These are phyloP conservation scores for Angomonas ambiguus DNA, from an alignment of 208 protist species.

Conservation along the genomic window DNA sequence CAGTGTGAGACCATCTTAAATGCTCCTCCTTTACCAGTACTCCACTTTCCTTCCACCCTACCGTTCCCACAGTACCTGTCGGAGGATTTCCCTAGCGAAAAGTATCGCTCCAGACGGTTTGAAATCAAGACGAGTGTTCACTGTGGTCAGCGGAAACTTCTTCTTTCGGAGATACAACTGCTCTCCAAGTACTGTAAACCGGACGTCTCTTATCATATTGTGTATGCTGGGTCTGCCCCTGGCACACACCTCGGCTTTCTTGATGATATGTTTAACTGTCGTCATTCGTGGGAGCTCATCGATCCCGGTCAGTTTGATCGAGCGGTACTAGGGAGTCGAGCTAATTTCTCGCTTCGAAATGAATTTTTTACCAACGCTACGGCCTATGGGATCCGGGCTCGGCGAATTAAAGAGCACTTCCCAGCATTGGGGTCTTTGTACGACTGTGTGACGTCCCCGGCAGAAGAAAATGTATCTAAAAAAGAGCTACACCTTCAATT, in stretches of 20 bases:
- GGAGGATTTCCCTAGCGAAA: conserved; percentile 60
- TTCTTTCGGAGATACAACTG: conserved; percentile 95
- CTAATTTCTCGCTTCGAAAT: conserved; percentile 86
- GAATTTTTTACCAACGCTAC: conserved; percentile 94
- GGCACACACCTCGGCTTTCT: conserved; percentile 92
- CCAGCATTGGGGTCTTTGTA: conserved; percentile 64
- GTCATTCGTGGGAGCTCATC: conserved; percentile 91
- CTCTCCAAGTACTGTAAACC: conserved; percentile 74
- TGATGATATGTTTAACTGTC: conserved; percentile 76
- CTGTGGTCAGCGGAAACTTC: conserved; percentile 95
- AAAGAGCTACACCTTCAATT: conserved; percentile 60
- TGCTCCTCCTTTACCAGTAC: conserved; percentile 19
- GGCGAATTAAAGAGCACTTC: conserved; percentile 53
- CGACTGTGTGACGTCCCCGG: not conserved
- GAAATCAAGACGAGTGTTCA: conserved; percentile 91
- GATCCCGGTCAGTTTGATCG: conserved; percentile 92
- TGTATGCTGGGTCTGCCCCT: conserved; percentile 94
- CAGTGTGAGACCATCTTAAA: not conserved
- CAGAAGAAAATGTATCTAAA: conserved; percentile 29
- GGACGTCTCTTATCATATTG: conserved; percentile 83
- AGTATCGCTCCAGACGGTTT: conserved; percentile 74
- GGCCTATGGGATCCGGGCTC: conserved; percentile 86
- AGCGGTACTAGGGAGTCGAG: conserved; percentile 36
- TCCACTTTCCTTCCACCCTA: conserved; percentile 74
- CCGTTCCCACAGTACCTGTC: conserved; percentile 73